Conservation (phyloP, 306 rosid genomes). For the Begonia loranthoides region DNA sequence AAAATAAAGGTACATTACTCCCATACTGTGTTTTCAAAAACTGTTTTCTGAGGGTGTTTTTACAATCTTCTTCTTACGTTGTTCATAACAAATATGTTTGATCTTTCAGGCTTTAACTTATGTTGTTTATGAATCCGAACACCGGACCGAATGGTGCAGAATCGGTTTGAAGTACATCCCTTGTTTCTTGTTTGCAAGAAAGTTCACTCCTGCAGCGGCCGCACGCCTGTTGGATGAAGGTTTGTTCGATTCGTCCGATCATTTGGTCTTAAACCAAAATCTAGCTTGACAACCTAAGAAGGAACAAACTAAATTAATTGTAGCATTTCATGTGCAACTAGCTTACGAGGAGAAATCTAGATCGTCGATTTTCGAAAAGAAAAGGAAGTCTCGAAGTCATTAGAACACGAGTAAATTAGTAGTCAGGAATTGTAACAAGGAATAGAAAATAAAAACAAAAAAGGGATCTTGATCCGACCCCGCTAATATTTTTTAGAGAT, state of each 20-base stretch:
- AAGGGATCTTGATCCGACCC: too few relatives aligned
- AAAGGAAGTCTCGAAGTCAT: too few relatives aligned
- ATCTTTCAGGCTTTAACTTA: constrained; percentile 17
- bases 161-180: constrained; percentile 1
- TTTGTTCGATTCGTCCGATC: constrained; percentile 3
- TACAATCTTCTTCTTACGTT: background rate
- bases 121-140: constrained; percentile 11
- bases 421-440: too few relatives aligned
- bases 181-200: constrained; percentile 26
- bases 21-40: background rate
- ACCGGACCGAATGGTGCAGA: constrained; percentile 10
- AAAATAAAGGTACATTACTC: constrained; percentile 18
- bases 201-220: constrained; percentile 15
- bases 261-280: too few relatives aligned
- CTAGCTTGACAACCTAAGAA: background rate
- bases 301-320: background rate
- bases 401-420: too few relatives aligned
- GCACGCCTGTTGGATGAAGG: constrained; percentile 9
- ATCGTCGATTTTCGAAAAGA: too few relatives aligned
- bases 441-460: too few relatives aligned
- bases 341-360: too few relatives aligned
- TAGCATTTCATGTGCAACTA: too few relatives aligned
- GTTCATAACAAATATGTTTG: background rate
- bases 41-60: background rate
- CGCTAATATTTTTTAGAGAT: too few relatives aligned